Evolutionary conservation across 2,329 filamentous ascomycete genomes (phyloP), one percentile per base, ranked within the genome.

Genomic region (Penicillium corylophilum): DNA sequence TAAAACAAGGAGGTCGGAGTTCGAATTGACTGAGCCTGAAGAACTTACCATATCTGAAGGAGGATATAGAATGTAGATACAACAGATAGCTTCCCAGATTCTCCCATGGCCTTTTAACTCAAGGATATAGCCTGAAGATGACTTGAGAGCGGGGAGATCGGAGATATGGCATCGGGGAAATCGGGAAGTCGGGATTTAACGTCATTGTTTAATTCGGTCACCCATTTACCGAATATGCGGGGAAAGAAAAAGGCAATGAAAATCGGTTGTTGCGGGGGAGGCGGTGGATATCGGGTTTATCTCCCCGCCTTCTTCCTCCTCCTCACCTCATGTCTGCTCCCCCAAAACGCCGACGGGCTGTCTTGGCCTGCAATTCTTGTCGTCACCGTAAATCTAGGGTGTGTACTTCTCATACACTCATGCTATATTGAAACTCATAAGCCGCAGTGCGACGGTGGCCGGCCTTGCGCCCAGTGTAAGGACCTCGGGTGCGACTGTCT

Each of bases 401-500:
- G 20, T 38, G 53, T 31, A 33, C 20, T 7, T 15, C 22, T 16
- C 5, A 6, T 18, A 22, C n/a, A 16, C 26, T 39, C 8, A n/a
- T n/a, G n/a, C n/a, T n/a, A 2, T 18, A 12, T 24, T 20, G 12
- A 18, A 12, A 45, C 26, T 20, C 20, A 20, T 31, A 29, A 24
- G 8, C 15, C 31, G n/a, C 31, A 76, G 69, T 78, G 76, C 50
- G 72, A 77, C 63, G 74, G 75, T 13, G 58, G 55, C n/a, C 65
- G 72, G 10, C 76, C 76, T 18, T 78, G 76, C 52, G 69, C 69
- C n/a, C 64, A 67, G 36, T 78, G 76, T 50, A 60, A 56, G 23
- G 70, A 74, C 16, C 65, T 75, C 23, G 71, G 67, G 16, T 73
- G 73, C 50, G 73, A 77, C 10, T 78, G 76, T 56, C 59, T 68